Conservation (phyloP, 1,284 basidiomycete species). For the Ceratobasidium sp. region DNA sequence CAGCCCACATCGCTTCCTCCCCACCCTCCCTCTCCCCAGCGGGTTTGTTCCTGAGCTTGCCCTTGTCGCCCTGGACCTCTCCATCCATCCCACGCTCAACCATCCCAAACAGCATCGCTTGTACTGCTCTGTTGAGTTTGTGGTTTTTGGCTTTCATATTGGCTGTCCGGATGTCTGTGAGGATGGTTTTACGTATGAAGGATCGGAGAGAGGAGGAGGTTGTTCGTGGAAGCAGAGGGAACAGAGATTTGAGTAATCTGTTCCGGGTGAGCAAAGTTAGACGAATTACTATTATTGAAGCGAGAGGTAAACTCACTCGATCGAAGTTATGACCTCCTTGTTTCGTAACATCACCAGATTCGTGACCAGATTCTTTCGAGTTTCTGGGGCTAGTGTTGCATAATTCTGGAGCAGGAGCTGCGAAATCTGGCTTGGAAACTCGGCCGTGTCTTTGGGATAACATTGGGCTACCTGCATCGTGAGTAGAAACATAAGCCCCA, state of each 20-base stretch:
- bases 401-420: slow-evolving; percentile 78
- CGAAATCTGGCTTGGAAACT: slow-evolving; percentile 79
- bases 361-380: slow-evolving; percentile 82
- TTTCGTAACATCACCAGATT: slow-evolving; percentile 93
- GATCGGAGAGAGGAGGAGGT: slow-evolving; percentile 83
- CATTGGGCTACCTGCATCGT: slow-evolving; percentile 77
- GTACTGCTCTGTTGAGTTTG: slow-evolving; percentile 95
- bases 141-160: slow-evolving; percentile 92
- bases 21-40: slow-evolving; percentile 59
- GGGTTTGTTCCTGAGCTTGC: slow-evolving; percentile 63
- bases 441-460: slow-evolving; percentile 85
- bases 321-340: slow-evolving; percentile 91
- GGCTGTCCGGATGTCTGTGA: slow-evolving; percentile 93
- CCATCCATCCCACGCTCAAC: slow-evolving; percentile 88
- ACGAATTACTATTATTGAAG: slow-evolving; percentile 30
- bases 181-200: slow-evolving; percentile 92
- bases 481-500: background rate
- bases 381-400: slow-evolving; percentile 74
- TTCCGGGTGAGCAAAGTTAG: background rate
- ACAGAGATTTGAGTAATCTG: slow-evolving; percentile 89
- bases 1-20: slow-evolving; percentile 97
- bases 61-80: slow-evolving; percentile 82
- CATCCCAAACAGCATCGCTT: slow-evolving; percentile 96
- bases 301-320: slow-evolving; percentile 69
- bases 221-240: slow-evolving; percentile 91